Evolutionary conservation across 2,329 filamentous ascomycete genomes (phyloP).

Genomic region (Pleoardoris graminearum): DNA sequence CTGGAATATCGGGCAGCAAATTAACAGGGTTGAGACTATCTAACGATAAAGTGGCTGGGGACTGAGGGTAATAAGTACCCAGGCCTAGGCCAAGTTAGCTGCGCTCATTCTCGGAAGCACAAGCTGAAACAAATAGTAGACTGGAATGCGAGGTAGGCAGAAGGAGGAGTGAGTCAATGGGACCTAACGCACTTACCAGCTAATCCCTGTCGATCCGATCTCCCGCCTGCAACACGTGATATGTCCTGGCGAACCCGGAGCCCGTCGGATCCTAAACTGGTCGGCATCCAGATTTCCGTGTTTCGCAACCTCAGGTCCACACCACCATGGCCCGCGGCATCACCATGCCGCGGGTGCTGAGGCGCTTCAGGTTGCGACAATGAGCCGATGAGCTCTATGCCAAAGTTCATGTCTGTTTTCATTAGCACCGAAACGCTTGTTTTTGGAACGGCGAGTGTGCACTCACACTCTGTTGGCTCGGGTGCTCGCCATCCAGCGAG

Average conservation of each 20-base stretch:
- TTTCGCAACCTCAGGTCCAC: slow-evolving; percentile 37
- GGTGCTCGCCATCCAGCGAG: slow-evolving; percentile 30
- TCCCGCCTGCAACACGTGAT: slow-evolving; percentile 7
- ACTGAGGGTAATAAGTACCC: slow-evolving; percentile 35
- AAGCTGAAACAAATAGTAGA: slow-evolving; percentile 33
- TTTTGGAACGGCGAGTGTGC: slow-evolving; percentile 12
- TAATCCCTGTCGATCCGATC: slow-evolving; percentile 10
- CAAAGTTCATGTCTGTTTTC: slow-evolving; percentile 38
- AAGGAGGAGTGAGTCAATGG: slow-evolving; percentile 29
- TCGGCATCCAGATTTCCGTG: slow-evolving; percentile 33
- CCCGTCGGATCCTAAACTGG: slow-evolving; percentile 22
- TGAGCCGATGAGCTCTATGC: slow-evolving; percentile 34
- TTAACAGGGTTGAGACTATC: slow-evolving; percentile 26
- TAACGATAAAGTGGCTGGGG: slow-evolving; percentile 24
- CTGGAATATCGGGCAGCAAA: slow-evolving; percentile 34
- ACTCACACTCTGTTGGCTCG: slow-evolving; percentile 42
- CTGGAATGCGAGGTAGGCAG: slow-evolving; percentile 12
- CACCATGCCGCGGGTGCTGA: slow-evolving; percentile 22
- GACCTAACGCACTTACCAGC: slow-evolving; percentile 23
- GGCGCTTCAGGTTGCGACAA: slow-evolving; percentile 32
- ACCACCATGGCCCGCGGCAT: slow-evolving; percentile 20
- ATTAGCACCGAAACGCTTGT: slow-evolving; percentile 34
- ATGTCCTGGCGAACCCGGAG: neutral
- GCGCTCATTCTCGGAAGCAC: slow-evolving; percentile 12
- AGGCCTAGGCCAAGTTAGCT: slow-evolving; percentile 27